Evolutionary conservation across 139 green algal genomes (phyloP).

Genomic region (Spirogloea muscicola): DNA sequence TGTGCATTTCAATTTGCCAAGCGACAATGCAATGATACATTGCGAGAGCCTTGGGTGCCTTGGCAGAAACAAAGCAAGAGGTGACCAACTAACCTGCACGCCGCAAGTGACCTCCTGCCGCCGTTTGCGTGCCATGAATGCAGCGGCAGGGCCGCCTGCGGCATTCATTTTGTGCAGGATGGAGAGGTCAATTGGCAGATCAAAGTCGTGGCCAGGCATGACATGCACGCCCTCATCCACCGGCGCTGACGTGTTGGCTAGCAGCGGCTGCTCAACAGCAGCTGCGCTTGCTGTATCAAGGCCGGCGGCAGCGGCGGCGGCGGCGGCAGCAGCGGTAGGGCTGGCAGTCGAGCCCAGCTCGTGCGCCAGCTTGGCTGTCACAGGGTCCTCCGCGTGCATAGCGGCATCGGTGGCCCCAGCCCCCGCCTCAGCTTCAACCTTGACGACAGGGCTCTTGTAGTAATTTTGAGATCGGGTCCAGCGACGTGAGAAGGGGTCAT

Average conservation of each 20-base stretch:
- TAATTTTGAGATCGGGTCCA: slow-evolving; percentile 45
- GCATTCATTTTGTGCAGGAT: slow-evolving; percentile 11
- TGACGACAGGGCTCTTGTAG: slow-evolving; percentile 8
- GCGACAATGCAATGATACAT: too few relatives aligned
- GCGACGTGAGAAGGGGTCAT: slow-evolving; percentile 35
- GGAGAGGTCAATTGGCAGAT: slow-evolving; percentile 25
- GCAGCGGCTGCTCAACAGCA: background rate
- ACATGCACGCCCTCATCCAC: slow-evolving; percentile 4
- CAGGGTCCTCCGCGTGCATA: too few relatives aligned
- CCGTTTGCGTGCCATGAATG: slow-evolving; percentile 33
- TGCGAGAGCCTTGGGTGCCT: too few relatives aligned
- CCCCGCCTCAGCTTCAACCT: too few relatives aligned
- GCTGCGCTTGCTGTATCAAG: background rate
- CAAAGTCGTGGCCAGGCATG: slow-evolving; percentile 24
- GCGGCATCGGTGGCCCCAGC: too few relatives aligned
- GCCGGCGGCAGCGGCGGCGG: background rate
- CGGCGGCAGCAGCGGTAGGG: background rate
- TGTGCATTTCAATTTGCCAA: too few relatives aligned
- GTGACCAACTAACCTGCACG: too few relatives aligned
- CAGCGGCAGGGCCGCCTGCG: background rate
- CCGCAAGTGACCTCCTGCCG: slow-evolving; percentile 22
- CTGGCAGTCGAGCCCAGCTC: too few relatives aligned
- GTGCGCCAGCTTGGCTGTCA: background rate
- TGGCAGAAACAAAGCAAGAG: too few relatives aligned
- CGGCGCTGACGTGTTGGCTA: background rate